A percentile compares a stretch with the other conserved stretches of the same genome.
Conservation (phyloP, 2,329 filamentous ascomycete genomes). For the Juglanconis oblonga region DNA sequence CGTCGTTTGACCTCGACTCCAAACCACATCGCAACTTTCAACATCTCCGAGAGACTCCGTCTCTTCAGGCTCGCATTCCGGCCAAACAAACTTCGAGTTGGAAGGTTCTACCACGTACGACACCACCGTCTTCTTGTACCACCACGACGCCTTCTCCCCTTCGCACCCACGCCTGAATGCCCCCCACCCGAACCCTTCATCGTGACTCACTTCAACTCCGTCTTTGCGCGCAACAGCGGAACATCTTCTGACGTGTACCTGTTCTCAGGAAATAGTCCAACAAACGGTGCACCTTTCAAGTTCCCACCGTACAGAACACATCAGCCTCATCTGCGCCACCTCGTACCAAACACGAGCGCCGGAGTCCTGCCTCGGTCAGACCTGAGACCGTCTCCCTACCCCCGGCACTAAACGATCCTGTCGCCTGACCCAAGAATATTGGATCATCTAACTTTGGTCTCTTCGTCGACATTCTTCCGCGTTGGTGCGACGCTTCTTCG, state of each 20-base stretch:
- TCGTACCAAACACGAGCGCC: background rate
- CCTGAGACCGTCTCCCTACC: background rate
- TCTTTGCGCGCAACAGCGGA: background rate
- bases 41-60: background rate
- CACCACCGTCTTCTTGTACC: conserved; percentile 1
- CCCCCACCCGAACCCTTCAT: background rate
- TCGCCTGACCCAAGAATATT: background rate
- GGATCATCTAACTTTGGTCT: background rate
- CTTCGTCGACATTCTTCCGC: background rate
- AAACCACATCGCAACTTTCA: background rate
- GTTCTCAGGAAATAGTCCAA: no score
- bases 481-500: background rate
- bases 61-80: conserved; percentile 2
- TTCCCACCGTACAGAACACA: background rate
- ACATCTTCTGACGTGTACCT: background rate
- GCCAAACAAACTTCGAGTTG: background rate
- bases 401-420: background rate
- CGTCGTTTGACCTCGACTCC: background rate
- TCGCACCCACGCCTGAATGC: background rate
- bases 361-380: background rate
- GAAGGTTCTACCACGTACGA: conserved; percentile 1
- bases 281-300: background rate
- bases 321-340: background rate
- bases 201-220: background rate
- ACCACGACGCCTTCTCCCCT: conserved; percentile 1